These are phyloP conservation scores for Cyclaneusma minus DNA, from an alignment of 2,329 filamentous ascomycete species.

Conservation along the genomic window DNA sequence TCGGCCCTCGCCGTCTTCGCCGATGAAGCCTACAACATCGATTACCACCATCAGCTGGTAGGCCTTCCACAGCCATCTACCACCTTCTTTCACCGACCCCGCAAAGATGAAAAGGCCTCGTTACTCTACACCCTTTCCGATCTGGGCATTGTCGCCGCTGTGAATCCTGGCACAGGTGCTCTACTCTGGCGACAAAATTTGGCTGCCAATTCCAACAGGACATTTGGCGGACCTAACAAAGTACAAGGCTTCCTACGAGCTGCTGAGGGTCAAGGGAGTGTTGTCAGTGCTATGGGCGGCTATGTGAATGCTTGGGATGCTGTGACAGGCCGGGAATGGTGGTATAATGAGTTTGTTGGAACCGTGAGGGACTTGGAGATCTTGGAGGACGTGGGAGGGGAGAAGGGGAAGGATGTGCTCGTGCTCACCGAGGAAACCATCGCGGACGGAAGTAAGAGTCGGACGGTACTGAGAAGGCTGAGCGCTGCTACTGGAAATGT, in stretches of 20 bases:
- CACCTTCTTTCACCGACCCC: conserved; percentile 89
- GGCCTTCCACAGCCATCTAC: conserved; percentile 68
- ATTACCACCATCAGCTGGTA: conserved; percentile 84
- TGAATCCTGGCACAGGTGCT: conserved; percentile 75
- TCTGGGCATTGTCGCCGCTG: conserved; percentile 65
- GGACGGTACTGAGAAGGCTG: conserved; percentile 50
- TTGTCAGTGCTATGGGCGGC: conserved; percentile 57
- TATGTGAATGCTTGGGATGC: conserved; percentile 73
- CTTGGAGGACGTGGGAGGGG: conserved; percentile 41
- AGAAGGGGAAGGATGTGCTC: conserved; percentile 52
- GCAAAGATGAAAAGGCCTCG: conserved; percentile 67
- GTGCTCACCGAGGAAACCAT: conserved; percentile 47
- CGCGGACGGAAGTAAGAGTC: conserved; percentile 36
- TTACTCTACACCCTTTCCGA: conserved; percentile 86
- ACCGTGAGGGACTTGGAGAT: conserved; percentile 58
- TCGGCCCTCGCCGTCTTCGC: conserved; percentile 50
- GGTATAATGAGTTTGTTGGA: conserved; percentile 49
- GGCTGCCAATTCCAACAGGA: conserved; percentile 27
- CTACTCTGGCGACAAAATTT: conserved; percentile 78
- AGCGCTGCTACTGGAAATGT: conserved; percentile 56
- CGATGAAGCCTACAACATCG: conserved; percentile 82
- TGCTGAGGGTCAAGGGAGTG: conserved; percentile 63
- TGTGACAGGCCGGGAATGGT: conserved; percentile 61
- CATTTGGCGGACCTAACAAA: conserved; percentile 8
- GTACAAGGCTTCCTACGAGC: conserved; percentile 39